These are phyloP conservation scores for Paulownia fortunei DNA, from an alignment of 257 asterid genomes.

Conservation along the genomic window DNA sequence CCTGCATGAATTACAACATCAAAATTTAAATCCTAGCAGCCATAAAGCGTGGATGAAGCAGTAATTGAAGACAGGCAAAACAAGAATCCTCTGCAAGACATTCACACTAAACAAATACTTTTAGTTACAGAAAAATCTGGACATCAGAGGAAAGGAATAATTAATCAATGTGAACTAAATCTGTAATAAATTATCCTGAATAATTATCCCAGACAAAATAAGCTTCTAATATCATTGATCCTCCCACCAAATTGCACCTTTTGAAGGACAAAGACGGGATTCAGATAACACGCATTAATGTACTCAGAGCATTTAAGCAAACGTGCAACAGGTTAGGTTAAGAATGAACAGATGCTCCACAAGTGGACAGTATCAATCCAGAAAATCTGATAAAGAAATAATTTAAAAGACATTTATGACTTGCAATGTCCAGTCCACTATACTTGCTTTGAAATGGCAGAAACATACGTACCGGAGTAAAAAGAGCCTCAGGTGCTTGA, in stretches of 20 bases:
- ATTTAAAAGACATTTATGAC: background rate
- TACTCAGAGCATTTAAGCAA: background rate
- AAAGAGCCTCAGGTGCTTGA: conserved; percentile 99
- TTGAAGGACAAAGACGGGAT: background rate
- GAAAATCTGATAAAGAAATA: background rate
- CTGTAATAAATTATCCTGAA: background rate
- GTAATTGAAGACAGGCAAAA: conserved; percentile 17
- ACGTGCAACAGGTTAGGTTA: background rate
- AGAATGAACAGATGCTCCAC: conserved; percentile 16
- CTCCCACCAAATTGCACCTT: background rate
- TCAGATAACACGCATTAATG: background rate
- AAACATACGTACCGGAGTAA: conserved; percentile 77
- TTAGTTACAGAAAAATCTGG: background rate
- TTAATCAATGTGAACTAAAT: background rate
- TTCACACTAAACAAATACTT: background rate
- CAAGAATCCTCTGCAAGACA: conserved; percentile 3
- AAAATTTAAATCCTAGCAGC: conserved; percentile 19
- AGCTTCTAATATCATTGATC: background rate
- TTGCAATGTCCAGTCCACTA: background rate
- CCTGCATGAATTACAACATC: conserved; percentile 56
- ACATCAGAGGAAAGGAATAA: conserved; percentile 22
- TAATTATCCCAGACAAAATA: conserved; percentile 1
- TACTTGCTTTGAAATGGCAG: conserved; percentile 26
- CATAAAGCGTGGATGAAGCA: conserved; percentile 24
- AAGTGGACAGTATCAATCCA: background rate